These are phyloP conservation scores for Fusarium pseudograminearum DNA, from an alignment of 2,329 filamentous ascomycete species.

Conservation along the genomic window DNA sequence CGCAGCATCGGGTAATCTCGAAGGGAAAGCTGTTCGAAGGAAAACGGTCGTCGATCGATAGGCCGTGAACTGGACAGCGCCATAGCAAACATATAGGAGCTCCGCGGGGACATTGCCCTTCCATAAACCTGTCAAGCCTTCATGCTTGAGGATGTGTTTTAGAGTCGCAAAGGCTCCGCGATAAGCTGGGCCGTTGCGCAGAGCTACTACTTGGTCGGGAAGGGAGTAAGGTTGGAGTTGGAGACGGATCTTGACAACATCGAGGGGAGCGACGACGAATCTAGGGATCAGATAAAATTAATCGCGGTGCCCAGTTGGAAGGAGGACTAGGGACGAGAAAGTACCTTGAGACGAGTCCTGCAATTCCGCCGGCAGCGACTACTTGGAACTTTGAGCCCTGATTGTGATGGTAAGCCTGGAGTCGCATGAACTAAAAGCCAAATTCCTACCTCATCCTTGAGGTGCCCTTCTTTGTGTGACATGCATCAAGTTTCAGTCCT, in stretches of 20 bases:
- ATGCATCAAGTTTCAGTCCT: constrained; percentile 50
- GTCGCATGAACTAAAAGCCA: neutral
- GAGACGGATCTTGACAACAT: constrained; percentile 97
- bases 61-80: constrained; percentile 87
- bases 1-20: constrained; percentile 70
- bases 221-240: constrained; percentile 92
- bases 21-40: constrained; percentile 65
- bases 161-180: constrained; percentile 83
- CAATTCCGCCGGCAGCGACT: constrained; percentile 68
- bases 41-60: constrained; percentile 81
- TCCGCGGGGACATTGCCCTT: constrained; percentile 98
- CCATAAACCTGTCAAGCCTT: constrained; percentile 90
- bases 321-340: constrained; percentile 17
- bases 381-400: constrained; percentile 69
- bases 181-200: constrained; percentile 67
- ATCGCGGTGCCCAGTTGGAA: constrained; percentile 1
- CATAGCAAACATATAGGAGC: constrained; percentile 92
- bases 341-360: constrained; percentile 89
- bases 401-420: constrained; percentile 25
- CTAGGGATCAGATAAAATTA: constrained; percentile 57
- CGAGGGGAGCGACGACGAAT: constrained; percentile 93
- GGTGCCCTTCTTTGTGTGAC: constrained; percentile 56
- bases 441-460: constrained; percentile 68
- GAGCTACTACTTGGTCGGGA: constrained; percentile 76
- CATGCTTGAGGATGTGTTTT: constrained; percentile 79